Conservation (phyloP, 768 basidiomycete species). For the Clavulina sp. region DNA sequence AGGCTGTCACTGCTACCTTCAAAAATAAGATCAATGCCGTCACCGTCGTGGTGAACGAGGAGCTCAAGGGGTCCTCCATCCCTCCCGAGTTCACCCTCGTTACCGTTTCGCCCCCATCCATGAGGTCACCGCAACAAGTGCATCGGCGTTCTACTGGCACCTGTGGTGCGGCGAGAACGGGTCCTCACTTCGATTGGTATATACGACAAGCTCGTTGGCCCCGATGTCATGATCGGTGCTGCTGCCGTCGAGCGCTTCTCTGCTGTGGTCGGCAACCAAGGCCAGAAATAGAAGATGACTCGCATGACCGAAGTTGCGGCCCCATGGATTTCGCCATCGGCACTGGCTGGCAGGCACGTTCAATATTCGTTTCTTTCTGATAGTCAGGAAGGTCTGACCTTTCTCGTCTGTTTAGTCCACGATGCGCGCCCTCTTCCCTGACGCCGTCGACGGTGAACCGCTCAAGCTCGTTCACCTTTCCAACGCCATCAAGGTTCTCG, state of each 20-base stretch:
- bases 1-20: conserved; percentile 61
- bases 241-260: conserved; percentile 76
- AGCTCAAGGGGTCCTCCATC: conserved; percentile 55
- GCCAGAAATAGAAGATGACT: conserved; percentile 70
- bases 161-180: conserved; percentile 89
- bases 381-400: conserved; percentile 4
- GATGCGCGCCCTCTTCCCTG: conserved; percentile 95
- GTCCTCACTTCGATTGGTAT: conserved; percentile 58
- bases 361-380: conserved; percentile 8
- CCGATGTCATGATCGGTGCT: conserved; percentile 64
- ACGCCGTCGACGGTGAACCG: conserved; percentile 79
- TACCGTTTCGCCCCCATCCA: conserved; percentile 83
- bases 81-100: conserved; percentile 67
- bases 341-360: conserved; percentile 92
- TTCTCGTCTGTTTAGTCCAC: conserved; percentile 72
- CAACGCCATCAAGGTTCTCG: conserved; percentile 83
- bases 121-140: conserved; percentile 72
- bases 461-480: conserved; percentile 93
- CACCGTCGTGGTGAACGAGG: conserved; percentile 62
- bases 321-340: conserved; percentile 98
- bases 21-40: conserved; percentile 36
- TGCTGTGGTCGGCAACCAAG: conserved; percentile 81
- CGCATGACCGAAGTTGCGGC: conserved; percentile 57
- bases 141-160: conserved; percentile 94
- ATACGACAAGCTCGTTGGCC: conserved; percentile 67